Percentiles rank a stretch among this genome's conserved stretches.
Evolutionary conservation across 306 rosid species (phyloP).

Genomic region (Inga oerstediana): DNA sequence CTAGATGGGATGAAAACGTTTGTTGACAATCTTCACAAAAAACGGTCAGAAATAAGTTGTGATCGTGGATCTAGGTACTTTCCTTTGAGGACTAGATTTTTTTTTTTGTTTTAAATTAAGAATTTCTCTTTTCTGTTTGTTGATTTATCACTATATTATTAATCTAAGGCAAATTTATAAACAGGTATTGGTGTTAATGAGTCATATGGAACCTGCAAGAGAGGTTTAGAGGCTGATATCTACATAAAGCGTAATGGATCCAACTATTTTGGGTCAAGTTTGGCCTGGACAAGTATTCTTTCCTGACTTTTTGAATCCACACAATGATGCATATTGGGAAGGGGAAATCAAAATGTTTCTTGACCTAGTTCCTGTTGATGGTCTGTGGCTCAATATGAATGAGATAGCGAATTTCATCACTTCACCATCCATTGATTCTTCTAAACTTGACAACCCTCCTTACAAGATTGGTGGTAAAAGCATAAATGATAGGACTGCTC

Average conservation of each 20-base stretch:
- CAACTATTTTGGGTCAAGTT: conserved; percentile 54
- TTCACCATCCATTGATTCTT: conserved; percentile 48
- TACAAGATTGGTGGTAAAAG: conserved; percentile 59
- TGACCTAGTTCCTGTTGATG: conserved; percentile 65
- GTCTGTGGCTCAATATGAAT: conserved; percentile 93
- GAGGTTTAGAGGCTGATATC: background rate
- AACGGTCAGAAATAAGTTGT: conserved; percentile 81
- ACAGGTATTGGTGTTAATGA: conserved; percentile 71
- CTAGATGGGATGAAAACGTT: conserved; percentile 62
- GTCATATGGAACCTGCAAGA: conserved; percentile 22
- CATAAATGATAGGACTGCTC: conserved; percentile 55
- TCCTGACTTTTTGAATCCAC: conserved; percentile 80
- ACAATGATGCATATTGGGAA: conserved; percentile 51
- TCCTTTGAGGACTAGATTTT: background rate
- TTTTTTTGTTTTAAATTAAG: background rate
- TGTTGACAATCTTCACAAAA: conserved; percentile 62
- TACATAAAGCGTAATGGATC: background rate
- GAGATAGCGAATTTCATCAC: conserved; percentile 72
- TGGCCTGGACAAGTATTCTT: conserved; percentile 61
- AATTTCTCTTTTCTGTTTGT: background rate
- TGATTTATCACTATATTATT: background rate
- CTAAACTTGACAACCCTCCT: conserved; percentile 79
- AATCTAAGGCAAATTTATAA: conserved; percentile 23
- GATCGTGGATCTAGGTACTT: conserved; percentile 81
- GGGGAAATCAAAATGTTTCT: conserved; percentile 69